Evolutionary conservation across 2,329 filamentous ascomycete genomes (phyloP), one percentile per base, ranked within the genome.

Genomic region (Drechslerella coelobrocha): DNA sequence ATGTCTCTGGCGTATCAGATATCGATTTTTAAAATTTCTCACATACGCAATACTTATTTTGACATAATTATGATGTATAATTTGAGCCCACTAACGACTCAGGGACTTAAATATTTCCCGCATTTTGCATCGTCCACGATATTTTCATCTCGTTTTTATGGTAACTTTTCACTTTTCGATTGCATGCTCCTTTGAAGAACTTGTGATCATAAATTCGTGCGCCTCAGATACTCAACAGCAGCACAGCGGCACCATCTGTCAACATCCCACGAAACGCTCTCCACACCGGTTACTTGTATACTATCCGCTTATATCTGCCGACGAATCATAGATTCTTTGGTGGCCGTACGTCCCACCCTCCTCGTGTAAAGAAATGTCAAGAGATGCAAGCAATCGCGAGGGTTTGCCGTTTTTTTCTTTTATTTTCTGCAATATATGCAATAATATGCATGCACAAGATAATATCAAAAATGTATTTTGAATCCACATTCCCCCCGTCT

Each of bases 371-470:
- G 34, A 39, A n/a, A 39, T 6, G 34, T 39, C 34, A n/a, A 39
- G 34, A 39, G 12, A 39, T 39, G 34, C 34, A 39, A 39, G 34
- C 12, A 39, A 39, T 39, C 34, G 34, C 34, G 34, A 39, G 17
- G 4, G 34, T 39, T n/a, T 39, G 34, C 34, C 34, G 34, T 39
- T n/a, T n/a, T n/a, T n/a, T n/a, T n/a, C n/a, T n/a, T n/a, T n/a
- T n/a, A n/a, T 39, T 39, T 10, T 39, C 34, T 39, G 34, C 34
- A 6, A 39, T 39, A 39, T 39, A 10, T 39, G 65, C 57, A 69
- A 69, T 69, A 69, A 21, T 24, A 45, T 19, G n/a, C n/a, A 69
- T 59, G 57, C 57, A 62, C 34, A 39, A 39, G 12, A 39, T 39
- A 4, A 39, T 39, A 39, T 39, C 34, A 39, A 24, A 34, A 47